Evolutionary conservation across 352 stramenopile genomes (phyloP), one percentile per base, ranked within the genome.

Genomic region (Pythium aquatile): DNA sequence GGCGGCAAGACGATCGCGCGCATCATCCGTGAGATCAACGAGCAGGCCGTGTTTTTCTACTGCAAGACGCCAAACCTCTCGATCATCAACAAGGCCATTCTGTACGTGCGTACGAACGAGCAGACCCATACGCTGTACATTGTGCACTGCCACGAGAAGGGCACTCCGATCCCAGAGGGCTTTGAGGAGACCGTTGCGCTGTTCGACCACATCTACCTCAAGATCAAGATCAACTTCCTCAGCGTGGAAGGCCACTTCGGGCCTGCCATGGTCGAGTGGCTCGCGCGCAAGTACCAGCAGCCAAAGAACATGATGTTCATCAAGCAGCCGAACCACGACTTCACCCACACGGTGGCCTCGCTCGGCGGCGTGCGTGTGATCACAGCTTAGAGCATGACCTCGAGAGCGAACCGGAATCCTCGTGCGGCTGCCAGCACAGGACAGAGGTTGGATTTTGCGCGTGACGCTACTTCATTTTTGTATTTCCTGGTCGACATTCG

Each of bases 281-380:
- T 98, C 63, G 85, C 83, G 42, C 77, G 79, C 71, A 87, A 94
- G 70, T 93, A 98, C 67, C 75, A 77, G 53, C 89, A 98, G 70
- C 86, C 87, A 37, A 96, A 96, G 77, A 98, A 98, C 77, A 91
- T 97, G 74, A 98, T 98, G 88, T 98, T 98, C 74, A 98, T 98
- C 78, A 97, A 96, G 73, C 94, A 97, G 76, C 92, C 93, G n/a
- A 97, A 96, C 78, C 74, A 96, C 75, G 85, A 97, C 68, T 98
- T 98, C 69, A 80, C 79, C 24, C 91, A 98, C 78, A 98, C 94
- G 57, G 85, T 98, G 49, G 89, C 88, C 17, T 88, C 91, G 58
- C 88, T 98, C 11, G 92, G 92, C 42, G 91, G 91, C 56, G 89
- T 97, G 44, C 87, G 92, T n/a, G 85, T 98, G 54, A 97, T 98